phyloP scores from a whole-genome alignment of 1,284 basidiomycete species.

The Melanopsichium pennsylvanicum region DNA sequence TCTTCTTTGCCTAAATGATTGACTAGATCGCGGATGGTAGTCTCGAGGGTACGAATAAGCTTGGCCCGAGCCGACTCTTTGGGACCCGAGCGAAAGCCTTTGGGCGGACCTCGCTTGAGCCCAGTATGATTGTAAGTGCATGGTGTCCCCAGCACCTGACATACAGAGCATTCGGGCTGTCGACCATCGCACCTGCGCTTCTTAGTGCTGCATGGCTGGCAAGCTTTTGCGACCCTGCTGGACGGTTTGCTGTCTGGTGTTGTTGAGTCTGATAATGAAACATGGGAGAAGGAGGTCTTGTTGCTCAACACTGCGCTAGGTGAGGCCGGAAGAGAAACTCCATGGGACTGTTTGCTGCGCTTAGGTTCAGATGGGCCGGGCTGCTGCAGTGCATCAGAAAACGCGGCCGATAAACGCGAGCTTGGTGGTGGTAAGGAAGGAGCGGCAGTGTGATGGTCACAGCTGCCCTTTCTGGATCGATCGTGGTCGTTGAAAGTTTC shows the following conservation, averaged over 20 bases:
- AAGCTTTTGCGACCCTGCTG: constrained; percentile 52
- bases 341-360: constrained; percentile 15
- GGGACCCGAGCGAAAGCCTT: constrained; percentile 56
- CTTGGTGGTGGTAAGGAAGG: background rate
- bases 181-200: constrained; percentile 60
- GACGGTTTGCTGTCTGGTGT: constrained; percentile 18
- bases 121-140: constrained; percentile 56
- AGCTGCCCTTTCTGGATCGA: background rate
- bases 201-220: constrained; percentile 54
- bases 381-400: background rate
- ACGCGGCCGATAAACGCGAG: constrained; percentile 1
- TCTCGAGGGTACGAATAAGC: constrained; percentile 52
- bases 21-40: constrained; percentile 54
- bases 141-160: constrained; percentile 48
- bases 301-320: background rate
- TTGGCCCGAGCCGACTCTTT: constrained; percentile 54
- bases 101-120: constrained; percentile 55
- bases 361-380: constrained; percentile 6
- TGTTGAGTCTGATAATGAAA: background rate
- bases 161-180: constrained; percentile 57
- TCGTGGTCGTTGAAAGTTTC: constrained; percentile 22
- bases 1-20: constrained; percentile 49
- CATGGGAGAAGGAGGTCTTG: background rate
- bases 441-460: background rate
- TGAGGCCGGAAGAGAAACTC: background rate